Base-by-base conservation (phyloP, 1,284 basidiomycete species). In the Pulveroboletus sp. region DNA sequence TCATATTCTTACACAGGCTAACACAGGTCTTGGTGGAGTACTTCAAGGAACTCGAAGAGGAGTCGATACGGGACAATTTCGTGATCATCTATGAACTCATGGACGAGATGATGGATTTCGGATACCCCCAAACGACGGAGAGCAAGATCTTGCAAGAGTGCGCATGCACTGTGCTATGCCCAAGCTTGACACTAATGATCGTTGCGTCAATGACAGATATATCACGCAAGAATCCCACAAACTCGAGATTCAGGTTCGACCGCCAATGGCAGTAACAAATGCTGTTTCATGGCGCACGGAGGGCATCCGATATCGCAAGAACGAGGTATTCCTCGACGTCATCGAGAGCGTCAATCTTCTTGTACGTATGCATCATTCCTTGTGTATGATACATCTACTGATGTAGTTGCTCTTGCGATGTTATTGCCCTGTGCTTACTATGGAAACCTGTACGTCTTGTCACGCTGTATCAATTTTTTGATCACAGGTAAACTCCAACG, bases 31-130 rank as follows among this genome's bases (percentile, higher is more conserved):
- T 99, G 51, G 85, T 96, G 52, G 97, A 98, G 72, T 99, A 99
- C 82, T 99, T 99, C 81, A 98, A 98, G 75, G 96, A 98, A 74
- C 85, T 99, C 20, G 97, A 99, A 74, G 97, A 99, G 70, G 97
- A 99, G 78, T 96, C 93, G 38, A 98, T 99, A 72, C 84, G 96
- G 18, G 97, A 99, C 77, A 99, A 99, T 75, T 98, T 98, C 73
- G 95, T 97, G 52, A 96, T 97, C 73, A 96, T 98, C 53, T 97
- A 96, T 73, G 95, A 97, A 72, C 84, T 99, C 49, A 83, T 99
- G 77, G 97, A 99, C 71, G 96, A 99, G 80, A 98, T 99, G 94
- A 98, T 99, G 96, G 96, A 99, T 78, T 99, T 98, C 77, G 97
- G 97, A 15, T 98, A 94, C 73, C 96, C 96, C 1, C 97, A 99